Evolutionary conservation across 2,329 filamentous ascomycete genomes (phyloP), one percentile per base, ranked within the genome.

Genomic region (Periconia sp.): DNA sequence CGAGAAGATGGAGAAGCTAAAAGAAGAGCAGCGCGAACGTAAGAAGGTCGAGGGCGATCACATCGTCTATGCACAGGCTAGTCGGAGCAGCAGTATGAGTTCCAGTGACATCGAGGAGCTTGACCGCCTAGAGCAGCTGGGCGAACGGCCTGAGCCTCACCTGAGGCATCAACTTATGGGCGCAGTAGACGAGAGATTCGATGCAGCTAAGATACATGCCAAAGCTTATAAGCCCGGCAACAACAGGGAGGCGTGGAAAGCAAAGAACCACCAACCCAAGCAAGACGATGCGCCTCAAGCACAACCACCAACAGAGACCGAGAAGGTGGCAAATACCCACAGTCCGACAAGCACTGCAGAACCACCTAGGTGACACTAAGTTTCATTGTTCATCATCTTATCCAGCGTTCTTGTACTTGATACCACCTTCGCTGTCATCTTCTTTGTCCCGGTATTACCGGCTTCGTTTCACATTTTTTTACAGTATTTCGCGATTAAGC

Each of bases 1-100:
- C 10, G 82, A 92, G 55, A 80, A 85, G 59, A 87, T 96, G 74
- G 76, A 81, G 42, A 79, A 85, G 55, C 82, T 95, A 78, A 97
- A 97, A 79, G 76, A 86, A 41, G 82, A 86, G 56, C 92, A 96
- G 76, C 78, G 85, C 23, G 83, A 87, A 54, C 76, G 82, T 60
- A 96, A 94, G 82, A 90, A 90, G 80, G 77, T 77, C 41, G 77
- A 81, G 35, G 81, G 81, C 42, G 72, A 78, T 18, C 71, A 76
- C 14, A 76, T 82, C 52, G 76, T 84, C 6, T 87, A 81, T 68
- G 76, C 81, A 7, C 83, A 86, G 59, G 76, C 78, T 51, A 77
- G 71, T 35, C 73, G 71, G 14, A 62, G 72, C 43, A 73, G 79
- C 62, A 71, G 73, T 65, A 68, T 86, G 69, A 79, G 75, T 31